Conservation (phyloP, 1,284 basidiomycete species). For the Mrakiaceae sp. region DNA sequence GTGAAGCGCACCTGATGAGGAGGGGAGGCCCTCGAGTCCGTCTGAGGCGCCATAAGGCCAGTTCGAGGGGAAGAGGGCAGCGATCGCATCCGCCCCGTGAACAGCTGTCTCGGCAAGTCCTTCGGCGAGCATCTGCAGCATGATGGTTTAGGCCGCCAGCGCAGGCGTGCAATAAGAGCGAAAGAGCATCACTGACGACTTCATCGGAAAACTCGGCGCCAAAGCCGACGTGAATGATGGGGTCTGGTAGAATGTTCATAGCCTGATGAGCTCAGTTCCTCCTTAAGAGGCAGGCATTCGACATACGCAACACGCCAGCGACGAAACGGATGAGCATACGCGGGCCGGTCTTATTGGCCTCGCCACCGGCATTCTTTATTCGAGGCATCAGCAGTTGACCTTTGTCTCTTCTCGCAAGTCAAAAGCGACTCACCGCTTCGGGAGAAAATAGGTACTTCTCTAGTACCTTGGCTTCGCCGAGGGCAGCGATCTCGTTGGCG, state of each 20-base stretch:
- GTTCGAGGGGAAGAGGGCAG: constrained; percentile 17
- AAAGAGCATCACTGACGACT: background rate
- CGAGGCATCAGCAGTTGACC: no score
- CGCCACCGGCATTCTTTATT: constrained; percentile 15
- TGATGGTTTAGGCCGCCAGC: background rate
- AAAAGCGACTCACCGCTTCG: constrained; percentile 17
- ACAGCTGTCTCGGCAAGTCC: constrained; percentile 49
- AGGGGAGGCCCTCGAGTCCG: background rate
- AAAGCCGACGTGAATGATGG: constrained; percentile 55
- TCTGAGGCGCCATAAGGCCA: constrained; percentile 19
- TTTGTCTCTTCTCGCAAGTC: background rate
- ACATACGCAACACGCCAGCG: constrained; percentile 33
- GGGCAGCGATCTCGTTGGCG: constrained; percentile 37
- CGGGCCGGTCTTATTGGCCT: constrained; percentile 41
- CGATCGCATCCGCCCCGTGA: constrained; percentile 27
- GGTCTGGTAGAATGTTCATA: constrained; percentile 40
- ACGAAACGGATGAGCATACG: constrained; percentile 49
- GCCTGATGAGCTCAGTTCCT: background rate
- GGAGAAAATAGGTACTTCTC: constrained; percentile 48
- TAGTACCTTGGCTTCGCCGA: constrained; percentile 40
- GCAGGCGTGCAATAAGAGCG: no score
- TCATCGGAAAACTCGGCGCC: constrained; percentile 39
- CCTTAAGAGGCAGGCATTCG: background rate
- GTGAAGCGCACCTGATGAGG: background rate
- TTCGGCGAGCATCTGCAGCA: constrained; percentile 19